Evolutionary conservation across 306 rosid genomes (phyloP), one percentile per base, ranked within the genome.

Genomic region (Cucurbita argyrosperma): DNA sequence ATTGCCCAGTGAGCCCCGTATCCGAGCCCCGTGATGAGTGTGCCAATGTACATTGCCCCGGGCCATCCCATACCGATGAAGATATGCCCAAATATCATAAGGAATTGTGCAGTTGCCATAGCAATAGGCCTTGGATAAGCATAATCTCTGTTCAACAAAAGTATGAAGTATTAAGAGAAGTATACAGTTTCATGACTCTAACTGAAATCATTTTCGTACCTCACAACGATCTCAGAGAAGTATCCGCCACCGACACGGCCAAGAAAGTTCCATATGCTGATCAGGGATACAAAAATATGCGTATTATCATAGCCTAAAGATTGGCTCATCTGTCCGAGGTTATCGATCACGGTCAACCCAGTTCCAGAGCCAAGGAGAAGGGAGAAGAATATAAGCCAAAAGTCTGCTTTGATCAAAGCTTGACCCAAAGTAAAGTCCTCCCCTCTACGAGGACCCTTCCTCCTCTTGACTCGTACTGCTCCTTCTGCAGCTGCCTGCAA

Each of bases 1-100:
- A 94, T 79, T 19, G 96, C 92, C 99, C 99, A 94, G 79, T 94
- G 99, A 59, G 95, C 95, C 13, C 99, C 99, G 55, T 89, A 94
- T 23, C 99, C 97, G 60, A 91, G 86, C 39, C 97, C 99, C 43
- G 87, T 85, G 4, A 91, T 79, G 76, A 94, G 68, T 4, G 97
- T 94, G 4, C 96, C 89, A 4, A 93, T 62, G 75, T 93, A 82
- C 90, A 93, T 85, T 50, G 88, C 84, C 30, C 98, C 98, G 23
- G 97, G 97, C 90, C 89, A 86, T 62, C 96, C 98, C 79, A 93
- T 86, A 7, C 87, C 96, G 65, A 90, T 63, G 85, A 79, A 87
- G 64, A 89, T 8, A 78, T 90, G 97, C 10, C 98, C 97, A 76
- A 83, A 14, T 10, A 88, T 87, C 98, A 90, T 93, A 54, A 83